These are phyloP conservation scores for Coffea humblotiana DNA, from an alignment of 305 asterid genomes.

Conservation along the genomic window DNA sequence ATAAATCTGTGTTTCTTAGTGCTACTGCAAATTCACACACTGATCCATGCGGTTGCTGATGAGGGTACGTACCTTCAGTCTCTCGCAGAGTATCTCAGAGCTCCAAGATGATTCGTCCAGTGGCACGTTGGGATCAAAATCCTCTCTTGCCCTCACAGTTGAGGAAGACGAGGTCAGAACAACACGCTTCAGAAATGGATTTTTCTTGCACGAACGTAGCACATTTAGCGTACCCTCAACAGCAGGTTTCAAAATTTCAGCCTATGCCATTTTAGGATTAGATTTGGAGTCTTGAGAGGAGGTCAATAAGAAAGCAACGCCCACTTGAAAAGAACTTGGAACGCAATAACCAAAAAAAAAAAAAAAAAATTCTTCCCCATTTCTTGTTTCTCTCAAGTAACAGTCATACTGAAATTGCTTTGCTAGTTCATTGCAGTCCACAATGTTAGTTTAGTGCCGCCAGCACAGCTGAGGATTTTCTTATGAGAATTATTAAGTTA, in stretches of 20 bases:
- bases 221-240: slow-evolving; percentile 87
- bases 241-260: slow-evolving; percentile 78
- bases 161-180: slow-evolving; percentile 93
- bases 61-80: slow-evolving; percentile 42
- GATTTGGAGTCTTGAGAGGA: too few relatives aligned
- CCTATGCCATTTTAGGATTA: slow-evolving; percentile 30
- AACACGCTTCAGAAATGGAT: slow-evolving; percentile 64
- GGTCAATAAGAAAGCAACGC: too few relatives aligned
- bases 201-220: slow-evolving; percentile 74
- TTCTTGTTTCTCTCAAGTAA: too few relatives aligned
- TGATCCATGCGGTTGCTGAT: neutral
- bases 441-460: too few relatives aligned
- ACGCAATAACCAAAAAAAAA: too few relatives aligned
- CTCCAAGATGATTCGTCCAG: slow-evolving; percentile 95
- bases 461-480: too few relatives aligned
- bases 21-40: neutral
- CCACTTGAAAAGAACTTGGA: too few relatives aligned
- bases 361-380: too few relatives aligned
- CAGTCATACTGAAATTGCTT: too few relatives aligned
- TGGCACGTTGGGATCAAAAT: slow-evolving; percentile 42
- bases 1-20: too few relatives aligned
- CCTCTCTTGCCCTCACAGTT: slow-evolving; percentile 61
- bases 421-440: too few relatives aligned
- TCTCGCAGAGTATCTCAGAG: slow-evolving; percentile 62
- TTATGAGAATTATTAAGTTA: too few relatives aligned